Evolutionary conservation across 192 early-diverging fungal species (phyloP), one percentile per base, ranked within the genome.

Genomic region (Physocladia obscura): DNA sequence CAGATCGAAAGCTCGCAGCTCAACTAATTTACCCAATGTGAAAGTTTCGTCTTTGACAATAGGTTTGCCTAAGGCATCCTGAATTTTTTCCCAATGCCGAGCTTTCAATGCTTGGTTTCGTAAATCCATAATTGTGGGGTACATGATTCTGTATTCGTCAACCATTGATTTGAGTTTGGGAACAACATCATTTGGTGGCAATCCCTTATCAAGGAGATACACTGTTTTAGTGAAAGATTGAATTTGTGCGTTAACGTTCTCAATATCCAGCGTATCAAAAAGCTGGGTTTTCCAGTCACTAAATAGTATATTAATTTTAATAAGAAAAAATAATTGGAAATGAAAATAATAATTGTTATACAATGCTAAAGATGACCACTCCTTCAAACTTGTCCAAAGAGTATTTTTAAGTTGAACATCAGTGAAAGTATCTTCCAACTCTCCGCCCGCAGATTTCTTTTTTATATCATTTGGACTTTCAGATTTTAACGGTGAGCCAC

Each of bases 141-240:
- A 83, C 76, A 85, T 83, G 27, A 35, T 35, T n/a, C 83, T 71
- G 54, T 79, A 85, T 36, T 83, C 78, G 32, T 87, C 83, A 8
- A 87, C 83, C 73, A 79, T 75, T 4, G 65, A 55, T 63, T 86
- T 88, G 22, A 88, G 72, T 59, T 75, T 76, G 15, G 86, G 86
- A 6, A 88, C 86, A 27, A 88, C 84, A 37, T 88, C 86, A 52
- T 88, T 88, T 5, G 86, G 86, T n/a, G 86, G 86, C 34, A 88
- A 67, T 0, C 86, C 86, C 57, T 88, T 88, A 71, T 88, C 86
- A 19, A 88, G 75, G 21, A 67, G 73, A 67, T 88, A 88, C 8
- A 83, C 82, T 11, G 69, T 81, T 52, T 88, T 88, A n/a, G 81
- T 37, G 52, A 76, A 88, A 3, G 57, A 31, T 34, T 72, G 54